Percentiles rank a stretch among this genome's conserved stretches.
These are phyloP conservation scores for Suillus occidentalis DNA, from an alignment of 768 basidiomycete species.

Conservation along the genomic window DNA sequence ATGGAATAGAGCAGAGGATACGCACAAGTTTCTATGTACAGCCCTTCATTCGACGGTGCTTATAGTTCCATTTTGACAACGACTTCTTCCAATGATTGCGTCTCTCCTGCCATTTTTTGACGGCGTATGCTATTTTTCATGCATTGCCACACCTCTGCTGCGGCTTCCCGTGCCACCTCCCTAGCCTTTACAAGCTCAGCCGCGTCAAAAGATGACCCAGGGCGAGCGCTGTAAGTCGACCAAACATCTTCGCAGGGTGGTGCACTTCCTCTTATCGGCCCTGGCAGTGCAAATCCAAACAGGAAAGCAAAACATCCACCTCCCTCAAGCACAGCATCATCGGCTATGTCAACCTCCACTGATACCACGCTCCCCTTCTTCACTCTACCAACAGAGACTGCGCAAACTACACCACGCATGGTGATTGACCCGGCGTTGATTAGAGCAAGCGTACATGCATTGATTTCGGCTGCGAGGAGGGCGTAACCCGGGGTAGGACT, in stretches of 20 bases:
- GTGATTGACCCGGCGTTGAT: conserved; percentile 70
- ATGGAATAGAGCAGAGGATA: neutral
- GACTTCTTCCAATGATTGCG: conserved; percentile 26
- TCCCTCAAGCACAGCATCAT: conserved; percentile 38
- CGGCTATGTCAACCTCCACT: conserved; percentile 54
- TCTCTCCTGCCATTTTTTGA: conserved; percentile 20
- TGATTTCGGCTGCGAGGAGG: conserved; percentile 65
- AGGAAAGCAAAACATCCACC: conserved; percentile 74
- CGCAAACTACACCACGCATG: conserved; percentile 74
- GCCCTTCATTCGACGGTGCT: neutral
- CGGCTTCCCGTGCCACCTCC: conserved; percentile 49
- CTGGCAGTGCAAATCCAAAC: conserved; percentile 28
- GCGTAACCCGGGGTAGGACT: conserved; percentile 28
- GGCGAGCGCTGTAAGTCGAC: conserved; percentile 21
- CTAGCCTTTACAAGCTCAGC: conserved; percentile 44
- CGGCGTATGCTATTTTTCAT: conserved; percentile 40
- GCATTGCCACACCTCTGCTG: conserved; percentile 44
- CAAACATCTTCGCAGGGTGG: conserved; percentile 31
- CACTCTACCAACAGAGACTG: conserved; percentile 54
- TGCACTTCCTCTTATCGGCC: neutral
- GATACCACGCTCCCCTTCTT: conserved; percentile 13
- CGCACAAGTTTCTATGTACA: conserved; percentile 1
- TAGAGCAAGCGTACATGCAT: conserved; percentile 67
- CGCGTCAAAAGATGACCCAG: conserved; percentile 35
- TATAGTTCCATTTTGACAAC: conserved; percentile 45